phyloP scores from a whole-genome alignment of 257 asterid species.

The Handroanthus guayacan region DNA sequence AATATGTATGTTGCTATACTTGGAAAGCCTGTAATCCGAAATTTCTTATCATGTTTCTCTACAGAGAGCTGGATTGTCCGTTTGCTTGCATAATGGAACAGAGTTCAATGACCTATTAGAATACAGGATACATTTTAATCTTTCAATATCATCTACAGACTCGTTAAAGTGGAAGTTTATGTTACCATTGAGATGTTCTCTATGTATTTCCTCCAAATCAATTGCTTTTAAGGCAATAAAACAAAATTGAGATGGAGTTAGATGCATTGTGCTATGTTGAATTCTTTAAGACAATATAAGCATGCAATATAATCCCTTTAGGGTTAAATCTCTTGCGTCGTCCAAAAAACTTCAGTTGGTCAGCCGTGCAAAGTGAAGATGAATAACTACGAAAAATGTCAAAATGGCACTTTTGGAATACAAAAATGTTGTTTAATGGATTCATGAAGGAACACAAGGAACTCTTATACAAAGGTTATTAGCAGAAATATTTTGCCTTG shows the following conservation, averaged over 20 bases:
- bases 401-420: not conserved
- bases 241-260: not conserved
- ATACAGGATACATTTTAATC: not conserved
- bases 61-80: not conserved
- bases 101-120: not conserved
- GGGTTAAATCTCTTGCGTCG: not conserved
- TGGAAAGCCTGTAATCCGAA: not conserved
- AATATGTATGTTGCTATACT: not conserved
- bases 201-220: not conserved
- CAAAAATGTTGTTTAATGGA: slow-evolving; percentile 10
- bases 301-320: not conserved
- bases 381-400: not conserved
- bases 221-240: not conserved
- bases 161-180: slow-evolving; percentile 1
- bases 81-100: slow-evolving; percentile 7
- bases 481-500: not conserved
- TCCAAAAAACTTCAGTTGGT: not conserved
- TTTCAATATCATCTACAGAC: not conserved
- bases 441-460: not conserved
- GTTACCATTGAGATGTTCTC: slow-evolving; percentile 11
- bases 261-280: not conserved
- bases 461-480: not conserved
- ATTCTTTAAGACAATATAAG: not conserved
- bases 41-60: not conserved
- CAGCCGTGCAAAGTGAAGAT: not conserved